These are phyloP conservation scores for Chlamydomonas schloesseri DNA, from an alignment of 139 green algal genomes.

Conservation along the genomic window DNA sequence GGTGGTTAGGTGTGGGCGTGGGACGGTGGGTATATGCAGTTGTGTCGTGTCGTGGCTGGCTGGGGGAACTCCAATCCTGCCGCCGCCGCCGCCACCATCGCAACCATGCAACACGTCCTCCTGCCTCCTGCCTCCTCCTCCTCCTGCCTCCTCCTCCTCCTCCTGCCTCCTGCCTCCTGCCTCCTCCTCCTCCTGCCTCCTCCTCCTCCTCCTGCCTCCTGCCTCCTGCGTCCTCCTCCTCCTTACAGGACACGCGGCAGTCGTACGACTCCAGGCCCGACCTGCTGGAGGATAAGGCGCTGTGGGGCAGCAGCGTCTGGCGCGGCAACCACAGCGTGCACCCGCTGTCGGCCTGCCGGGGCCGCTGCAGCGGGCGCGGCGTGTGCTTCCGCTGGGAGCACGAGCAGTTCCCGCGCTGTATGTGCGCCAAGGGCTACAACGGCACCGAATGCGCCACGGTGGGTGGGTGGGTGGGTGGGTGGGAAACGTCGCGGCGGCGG, in stretches of 20 bases:
- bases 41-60: no score
- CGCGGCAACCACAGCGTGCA: neutral
- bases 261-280: neutral
- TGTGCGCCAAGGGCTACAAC: slow-evolving; percentile 35
- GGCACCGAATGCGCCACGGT: neutral
- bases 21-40: no score
- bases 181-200: neutral
- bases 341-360: slow-evolving; percentile 1
- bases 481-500: neutral
- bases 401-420: neutral
- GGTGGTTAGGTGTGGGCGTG: no score
- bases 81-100: no score
- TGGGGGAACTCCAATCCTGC: no score
- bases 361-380: slow-evolving; percentile 18
- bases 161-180: no score
- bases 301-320: slow-evolving; percentile 13
- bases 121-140: no score
- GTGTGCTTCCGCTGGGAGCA: slow-evolving; percentile 21
- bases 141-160: no score
- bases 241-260: neutral
- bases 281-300: neutral
- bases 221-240: neutral
- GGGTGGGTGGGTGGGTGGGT: no score
- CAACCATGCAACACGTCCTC: no score
- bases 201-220: neutral